Percentiles rank a stretch among this genome's conserved stretches.
Conservation (phyloP, 1,284 basidiomycete species). For the Rhodotorula sp. region DNA sequence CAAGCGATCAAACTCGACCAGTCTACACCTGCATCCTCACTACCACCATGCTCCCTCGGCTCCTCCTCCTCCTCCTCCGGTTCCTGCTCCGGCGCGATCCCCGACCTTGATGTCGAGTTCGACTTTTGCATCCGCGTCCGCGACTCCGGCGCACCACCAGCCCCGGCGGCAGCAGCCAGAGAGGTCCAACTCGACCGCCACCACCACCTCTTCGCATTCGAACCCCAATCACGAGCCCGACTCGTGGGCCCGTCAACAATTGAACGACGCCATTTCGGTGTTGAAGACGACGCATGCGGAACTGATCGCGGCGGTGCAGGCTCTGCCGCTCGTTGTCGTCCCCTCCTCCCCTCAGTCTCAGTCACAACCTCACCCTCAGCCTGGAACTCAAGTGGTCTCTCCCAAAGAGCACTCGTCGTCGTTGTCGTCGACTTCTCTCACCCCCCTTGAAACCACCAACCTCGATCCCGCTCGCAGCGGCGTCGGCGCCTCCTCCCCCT, state of each 20-base stretch:
- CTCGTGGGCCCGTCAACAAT: slow-evolving; percentile 8
- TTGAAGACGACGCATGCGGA: slow-evolving; percentile 17
- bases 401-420: too few relatives aligned
- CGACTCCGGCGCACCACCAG: neutral
- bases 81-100: neutral
- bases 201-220: neutral
- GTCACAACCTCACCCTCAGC: too few relatives aligned
- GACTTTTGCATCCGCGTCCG: neutral
- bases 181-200: neutral
- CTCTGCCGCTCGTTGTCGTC: slow-evolving; percentile 1
- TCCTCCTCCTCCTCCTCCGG: slow-evolving; percentile 8
- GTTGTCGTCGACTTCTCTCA: neutral
- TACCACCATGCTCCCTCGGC: neutral
- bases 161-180: slow-evolving; percentile 10
- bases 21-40: neutral
- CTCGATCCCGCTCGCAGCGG: neutral
- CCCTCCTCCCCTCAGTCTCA: neutral
- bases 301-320: slow-evolving; percentile 10
- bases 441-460: neutral
- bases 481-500: slow-evolving; percentile 4
- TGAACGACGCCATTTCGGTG: slow-evolving; percentile 10
- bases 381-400: too few relatives aligned
- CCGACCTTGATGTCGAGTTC: neutral
- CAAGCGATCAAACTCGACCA: slow-evolving; percentile 25
- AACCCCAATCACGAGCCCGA: neutral